A percentile compares a stretch with the other conserved stretches of the same genome.
Conservation (phyloP, 2,329 filamentous ascomycete genomes). For the Rasamsonia emersonii region DNA sequence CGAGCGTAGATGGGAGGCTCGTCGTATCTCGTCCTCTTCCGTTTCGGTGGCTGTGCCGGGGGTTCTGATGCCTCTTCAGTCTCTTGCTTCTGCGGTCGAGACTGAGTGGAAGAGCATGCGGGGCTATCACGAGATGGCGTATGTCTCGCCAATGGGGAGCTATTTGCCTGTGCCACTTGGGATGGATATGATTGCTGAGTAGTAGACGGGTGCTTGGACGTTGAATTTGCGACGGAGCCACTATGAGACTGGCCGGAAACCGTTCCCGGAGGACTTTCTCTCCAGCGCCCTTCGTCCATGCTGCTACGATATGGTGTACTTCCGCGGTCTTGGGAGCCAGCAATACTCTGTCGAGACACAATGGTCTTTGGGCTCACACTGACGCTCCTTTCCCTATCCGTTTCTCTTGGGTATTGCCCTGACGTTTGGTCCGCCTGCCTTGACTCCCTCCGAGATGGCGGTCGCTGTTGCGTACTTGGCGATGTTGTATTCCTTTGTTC, state of each 20-base stretch:
- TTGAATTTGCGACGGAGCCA: slow-evolving; percentile 7
- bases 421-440: slow-evolving; percentile 20
- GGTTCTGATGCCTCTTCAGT: slow-evolving; percentile 3
- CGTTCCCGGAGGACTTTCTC: slow-evolving; percentile 18
- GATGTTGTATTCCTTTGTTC: slow-evolving; percentile 20
- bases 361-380: slow-evolving; percentile 72
- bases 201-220: slow-evolving; percentile 6
- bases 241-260: slow-evolving; percentile 11
- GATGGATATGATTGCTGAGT: slow-evolving; percentile 10
- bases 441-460: slow-evolving; percentile 34
- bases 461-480: slow-evolving; percentile 19
- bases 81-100: slow-evolving; percentile 17
- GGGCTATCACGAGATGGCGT: slow-evolving; percentile 12
- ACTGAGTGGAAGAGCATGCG: slow-evolving; percentile 6
- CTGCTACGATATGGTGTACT: slow-evolving; percentile 15
- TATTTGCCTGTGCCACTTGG: slow-evolving; percentile 11
- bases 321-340: slow-evolving; percentile 18
- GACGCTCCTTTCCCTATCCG: slow-evolving; percentile 60
- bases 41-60: slow-evolving; percentile 30
- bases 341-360: slow-evolving; percentile 21
- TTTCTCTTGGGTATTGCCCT: slow-evolving; percentile 39
- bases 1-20: slow-evolving; percentile 47
- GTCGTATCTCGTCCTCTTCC: slow-evolving; percentile 43
- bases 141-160: slow-evolving; percentile 18
- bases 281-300: slow-evolving; percentile 20